Evolutionary conservation across 352 stramenopile species (phyloP).

Genomic region (Saprolegnia diclina): DNA sequence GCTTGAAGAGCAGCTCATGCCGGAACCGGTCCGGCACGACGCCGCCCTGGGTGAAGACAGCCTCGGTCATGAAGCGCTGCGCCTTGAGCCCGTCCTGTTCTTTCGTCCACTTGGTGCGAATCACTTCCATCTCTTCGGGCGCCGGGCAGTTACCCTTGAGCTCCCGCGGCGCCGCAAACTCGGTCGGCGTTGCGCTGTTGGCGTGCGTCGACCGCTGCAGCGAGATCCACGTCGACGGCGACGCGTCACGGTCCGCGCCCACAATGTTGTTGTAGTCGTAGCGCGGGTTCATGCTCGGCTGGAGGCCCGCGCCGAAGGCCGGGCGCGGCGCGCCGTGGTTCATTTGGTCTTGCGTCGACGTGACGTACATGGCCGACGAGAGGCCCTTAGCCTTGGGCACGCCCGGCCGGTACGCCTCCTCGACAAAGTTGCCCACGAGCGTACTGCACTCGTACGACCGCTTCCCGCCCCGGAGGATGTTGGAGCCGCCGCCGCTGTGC

Average conservation of each 20-base stretch:
- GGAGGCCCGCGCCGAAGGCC: constrained; percentile 49
- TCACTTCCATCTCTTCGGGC: constrained; percentile 46
- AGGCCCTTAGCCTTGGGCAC: constrained; percentile 38
- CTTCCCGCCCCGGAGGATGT: constrained; percentile 76
- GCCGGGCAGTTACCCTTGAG: constrained; percentile 43
- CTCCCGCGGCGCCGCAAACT: constrained; percentile 60
- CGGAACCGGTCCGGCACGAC: constrained; percentile 47
- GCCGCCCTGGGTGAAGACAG: constrained; percentile 38
- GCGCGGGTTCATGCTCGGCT: constrained; percentile 43
- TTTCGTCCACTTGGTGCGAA: constrained; percentile 57
- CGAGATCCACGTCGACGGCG: constrained; percentile 47
- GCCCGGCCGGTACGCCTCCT: constrained; percentile 61
- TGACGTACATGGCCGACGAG: constrained; percentile 48
- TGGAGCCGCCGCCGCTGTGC: constrained; percentile 40
- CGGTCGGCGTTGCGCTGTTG: constrained; percentile 48
- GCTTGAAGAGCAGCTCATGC: constrained; percentile 35
- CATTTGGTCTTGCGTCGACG: constrained; percentile 54
- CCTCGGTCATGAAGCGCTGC: constrained; percentile 57
- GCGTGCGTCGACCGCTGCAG: constrained; percentile 50
- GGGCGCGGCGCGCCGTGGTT: constrained; percentile 35
- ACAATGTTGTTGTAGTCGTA: constrained; percentile 69
- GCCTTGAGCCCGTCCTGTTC: constrained; percentile 48
- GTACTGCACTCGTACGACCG: constrained; percentile 72
- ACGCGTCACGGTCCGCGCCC: constrained; percentile 50
- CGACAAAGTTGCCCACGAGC: constrained; percentile 75